Conservation (phyloP, 257 asterid genomes). For the Jasminum sambac region DNA sequence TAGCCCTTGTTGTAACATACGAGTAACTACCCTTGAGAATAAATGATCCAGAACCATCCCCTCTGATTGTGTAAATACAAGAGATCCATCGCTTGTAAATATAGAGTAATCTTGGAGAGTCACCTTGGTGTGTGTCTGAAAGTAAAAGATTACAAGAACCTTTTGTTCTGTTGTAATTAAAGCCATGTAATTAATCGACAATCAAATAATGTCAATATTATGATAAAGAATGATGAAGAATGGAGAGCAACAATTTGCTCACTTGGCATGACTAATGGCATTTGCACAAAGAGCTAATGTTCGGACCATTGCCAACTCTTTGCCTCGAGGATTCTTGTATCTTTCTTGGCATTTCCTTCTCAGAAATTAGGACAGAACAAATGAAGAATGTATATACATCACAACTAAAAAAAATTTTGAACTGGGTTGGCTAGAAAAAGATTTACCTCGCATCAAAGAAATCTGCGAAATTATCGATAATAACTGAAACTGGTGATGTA, state of each 20-base stretch:
- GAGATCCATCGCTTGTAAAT: slow-evolving; percentile 89
- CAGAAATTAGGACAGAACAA: slow-evolving; percentile 12
- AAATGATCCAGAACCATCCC: slow-evolving; percentile 62
- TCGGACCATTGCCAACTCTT: slow-evolving; percentile 85
- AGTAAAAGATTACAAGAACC: slow-evolving; percentile 60
- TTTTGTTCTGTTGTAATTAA: slow-evolving; percentile 46
- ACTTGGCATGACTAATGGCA: slow-evolving; percentile 74
- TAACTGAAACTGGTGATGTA: slow-evolving; percentile 53
- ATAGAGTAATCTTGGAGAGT: slow-evolving; percentile 70
- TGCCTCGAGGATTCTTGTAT: slow-evolving; percentile 71
- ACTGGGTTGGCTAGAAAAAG: neutral
- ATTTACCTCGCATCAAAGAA: slow-evolving; percentile 67
- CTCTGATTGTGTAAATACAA: slow-evolving; percentile 69
- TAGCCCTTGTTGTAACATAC: slow-evolving; percentile 42
- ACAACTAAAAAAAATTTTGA: neutral
- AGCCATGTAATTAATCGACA: slow-evolving; percentile 2
- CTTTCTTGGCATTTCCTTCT: slow-evolving; percentile 69
- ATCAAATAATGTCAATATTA: neutral
- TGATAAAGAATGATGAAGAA: slow-evolving; percentile 15
- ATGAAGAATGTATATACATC: neutral
- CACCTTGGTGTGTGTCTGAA: slow-evolving; percentile 83
- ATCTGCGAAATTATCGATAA: slow-evolving; percentile 80
- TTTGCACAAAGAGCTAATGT: slow-evolving; percentile 65
- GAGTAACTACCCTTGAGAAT: slow-evolving; percentile 45
- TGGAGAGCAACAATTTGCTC: slow-evolving; percentile 23